A percentile compares a stretch with the other conserved stretches of the same genome.
Evolutionary conservation across 2,329 filamentous ascomycete genomes (phyloP).

Genomic region (Phoma sp.): DNA sequence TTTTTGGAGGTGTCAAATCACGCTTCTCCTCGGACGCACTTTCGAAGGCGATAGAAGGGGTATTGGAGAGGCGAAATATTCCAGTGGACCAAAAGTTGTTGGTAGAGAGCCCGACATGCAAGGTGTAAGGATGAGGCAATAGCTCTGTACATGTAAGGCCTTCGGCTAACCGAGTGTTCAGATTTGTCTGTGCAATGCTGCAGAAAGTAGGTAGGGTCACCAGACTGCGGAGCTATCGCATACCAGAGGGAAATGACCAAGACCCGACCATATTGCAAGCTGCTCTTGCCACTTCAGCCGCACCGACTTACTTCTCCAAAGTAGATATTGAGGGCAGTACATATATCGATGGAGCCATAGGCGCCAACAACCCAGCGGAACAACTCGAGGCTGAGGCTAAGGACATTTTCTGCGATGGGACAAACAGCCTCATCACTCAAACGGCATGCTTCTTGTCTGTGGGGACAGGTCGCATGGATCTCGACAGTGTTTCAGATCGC

Average conservation of each 20-base stretch:
- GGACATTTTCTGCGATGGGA: constrained; percentile 14
- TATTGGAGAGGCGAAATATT: not conserved
- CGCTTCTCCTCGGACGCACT: constrained; percentile 17
- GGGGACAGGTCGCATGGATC: constrained; percentile 15
- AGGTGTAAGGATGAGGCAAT: not conserved
- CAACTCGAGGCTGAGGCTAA: constrained; percentile 46
- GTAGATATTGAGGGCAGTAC: constrained; percentile 45
- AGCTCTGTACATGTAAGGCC: too few species aligned
- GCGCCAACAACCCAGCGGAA: constrained; percentile 54
- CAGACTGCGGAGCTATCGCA: constrained; percentile 42
- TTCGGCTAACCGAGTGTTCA: not conserved
- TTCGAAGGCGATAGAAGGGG: constrained; percentile 1
- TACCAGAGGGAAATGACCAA: constrained; percentile 12
- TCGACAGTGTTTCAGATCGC: constrained; percentile 10
- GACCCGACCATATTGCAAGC: constrained; percentile 33
- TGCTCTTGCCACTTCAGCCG: constrained; percentile 29
- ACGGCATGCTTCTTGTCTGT: constrained; percentile 20
- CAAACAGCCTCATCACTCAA: constrained; percentile 8
- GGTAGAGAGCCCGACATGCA: not conserved
- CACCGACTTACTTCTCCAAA: constrained; percentile 34
- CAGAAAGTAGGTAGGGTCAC: constrained; percentile 23
- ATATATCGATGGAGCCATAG: constrained; percentile 50
- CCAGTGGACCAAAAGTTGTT: not conserved
- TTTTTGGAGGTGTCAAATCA: constrained; percentile 4
- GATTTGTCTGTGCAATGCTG: constrained; percentile 1